Base-by-base conservation (phyloP, 2,329 filamentous ascomycete species). In the Aspergillus tubingensis region DNA sequence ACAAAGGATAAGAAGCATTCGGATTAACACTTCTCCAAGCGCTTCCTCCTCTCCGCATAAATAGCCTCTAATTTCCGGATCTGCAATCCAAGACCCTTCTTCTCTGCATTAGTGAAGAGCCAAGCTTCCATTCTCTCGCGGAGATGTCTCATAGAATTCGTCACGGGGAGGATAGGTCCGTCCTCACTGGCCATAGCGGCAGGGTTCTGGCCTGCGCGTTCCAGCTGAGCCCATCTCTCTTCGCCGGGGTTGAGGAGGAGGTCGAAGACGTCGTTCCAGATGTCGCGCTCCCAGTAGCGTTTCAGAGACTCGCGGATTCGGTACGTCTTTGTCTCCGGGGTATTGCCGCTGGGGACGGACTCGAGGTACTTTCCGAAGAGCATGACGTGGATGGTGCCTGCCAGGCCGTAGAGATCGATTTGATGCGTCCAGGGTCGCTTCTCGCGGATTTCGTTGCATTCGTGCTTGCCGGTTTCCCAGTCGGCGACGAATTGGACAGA, bases 361-460 rank as follows among this genome's bases (percentile, higher is more conserved):
- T 96, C 91, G 69, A 99, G 95, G 77, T 98, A 98, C 72, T 91
- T 92, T 8, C 95, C 94, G 73, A 97, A 99, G 3, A 99, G 85
- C 68, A 99, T 85, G 47, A 87, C 89, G 77, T 99, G 92, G 4
- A 98, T 82, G 23, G 91, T 91, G 4, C 92, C 92, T 0, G 95
- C 95, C 0, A 97, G 83, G 11, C 95, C 95, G 75, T 96, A 91
- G 70, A 98, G 96, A 79, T 99, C 95, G 67, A 97, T 91, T 75
- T 99, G 95, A 81, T 92, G 97, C 1, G 94, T 98, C 95, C 95
- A 99, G 0, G 93, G 92, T 1, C 94, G 85, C 59, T 92, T 86
- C 78, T 99, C 94, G 50, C 93, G 89, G 86, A 98, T 96, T 81
- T 99, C 95, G 17, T 91, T 89, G 76, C 95, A 99, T 77, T 99